Conservation (phyloP, 257 asterid species). For the Handroanthus guayacan region DNA sequence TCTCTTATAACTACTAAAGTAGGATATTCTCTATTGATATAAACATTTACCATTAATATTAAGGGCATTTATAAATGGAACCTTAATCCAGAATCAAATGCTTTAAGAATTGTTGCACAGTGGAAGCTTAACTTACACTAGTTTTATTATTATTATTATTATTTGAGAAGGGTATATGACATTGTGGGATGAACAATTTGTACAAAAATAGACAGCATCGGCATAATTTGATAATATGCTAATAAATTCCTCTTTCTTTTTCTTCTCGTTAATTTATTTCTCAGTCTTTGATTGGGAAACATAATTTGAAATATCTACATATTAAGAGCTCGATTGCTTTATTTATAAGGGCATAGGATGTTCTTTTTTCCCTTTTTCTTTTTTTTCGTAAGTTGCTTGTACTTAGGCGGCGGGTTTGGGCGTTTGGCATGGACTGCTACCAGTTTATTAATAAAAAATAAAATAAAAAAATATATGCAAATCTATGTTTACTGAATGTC, state of each 20-base stretch:
- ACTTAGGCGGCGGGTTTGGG: no score
- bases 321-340: not conserved
- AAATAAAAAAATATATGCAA: no score
- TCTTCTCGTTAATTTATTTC: not conserved
- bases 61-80: conserved; percentile 37
- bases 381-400: no score
- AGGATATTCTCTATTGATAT: conserved; percentile 37
- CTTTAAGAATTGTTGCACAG: conserved; percentile 43
- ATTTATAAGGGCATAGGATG: not conserved
- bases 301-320: not conserved
- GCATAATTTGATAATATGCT: conserved; percentile 21
- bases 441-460: no score
- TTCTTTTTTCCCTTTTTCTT: no score
- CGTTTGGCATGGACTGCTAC: no score
- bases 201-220: not conserved
- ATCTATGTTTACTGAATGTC: not conserved
- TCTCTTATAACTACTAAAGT: conserved; percentile 18
- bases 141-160: not conserved
- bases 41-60: conserved; percentile 31
- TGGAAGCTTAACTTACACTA: conserved; percentile 31
- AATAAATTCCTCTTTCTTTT: conserved; percentile 6
- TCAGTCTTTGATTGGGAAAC: not conserved
- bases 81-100: conserved; percentile 59
- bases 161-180: conserved; percentile 9
- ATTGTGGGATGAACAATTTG: conserved; percentile 26